phyloP scores from a whole-genome alignment of 2,329 filamentous ascomycete species.

The Colletotrichum shisoi region DNA sequence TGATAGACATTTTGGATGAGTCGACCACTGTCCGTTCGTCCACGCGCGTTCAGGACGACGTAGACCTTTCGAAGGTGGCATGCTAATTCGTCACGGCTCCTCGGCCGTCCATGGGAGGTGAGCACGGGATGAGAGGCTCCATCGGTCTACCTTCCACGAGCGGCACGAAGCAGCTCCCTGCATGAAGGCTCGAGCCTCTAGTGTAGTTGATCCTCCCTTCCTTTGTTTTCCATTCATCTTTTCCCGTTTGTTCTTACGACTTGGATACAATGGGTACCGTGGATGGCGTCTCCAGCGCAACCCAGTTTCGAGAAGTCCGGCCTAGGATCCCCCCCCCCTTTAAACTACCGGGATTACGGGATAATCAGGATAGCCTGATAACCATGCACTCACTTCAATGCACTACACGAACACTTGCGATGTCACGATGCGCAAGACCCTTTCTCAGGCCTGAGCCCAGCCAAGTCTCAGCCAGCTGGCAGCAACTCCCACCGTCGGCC shows the following conservation, averaged over 20 bases:
- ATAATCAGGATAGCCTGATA: slow-evolving; percentile 11
- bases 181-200: slow-evolving; percentile 33
- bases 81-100: slow-evolving; percentile 32
- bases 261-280: slow-evolving; percentile 8
- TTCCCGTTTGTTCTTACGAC: neutral
- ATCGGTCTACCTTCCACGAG: slow-evolving; percentile 27
- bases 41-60: neutral
- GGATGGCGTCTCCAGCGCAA: slow-evolving; percentile 6
- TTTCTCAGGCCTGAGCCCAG: neutral
- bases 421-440: neutral
- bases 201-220: neutral
- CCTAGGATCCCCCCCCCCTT: neutral
- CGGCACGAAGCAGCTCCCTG: slow-evolving; percentile 23
- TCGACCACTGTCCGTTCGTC: neutral
- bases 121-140: slow-evolving; percentile 9
- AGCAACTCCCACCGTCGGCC: neutral
- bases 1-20: slow-evolving; percentile 30
- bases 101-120: no score
- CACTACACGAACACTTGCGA: neutral
- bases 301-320: slow-evolving; percentile 26
- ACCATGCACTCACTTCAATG: neutral
- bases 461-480: slow-evolving; percentile 2
- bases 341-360: slow-evolving; percentile 22
- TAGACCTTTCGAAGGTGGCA: slow-evolving; percentile 20
- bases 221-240: neutral